Evolutionary conservation across 2,329 filamentous ascomycete genomes (phyloP).

Genomic region (Ophiosphaerella korrae): DNA sequence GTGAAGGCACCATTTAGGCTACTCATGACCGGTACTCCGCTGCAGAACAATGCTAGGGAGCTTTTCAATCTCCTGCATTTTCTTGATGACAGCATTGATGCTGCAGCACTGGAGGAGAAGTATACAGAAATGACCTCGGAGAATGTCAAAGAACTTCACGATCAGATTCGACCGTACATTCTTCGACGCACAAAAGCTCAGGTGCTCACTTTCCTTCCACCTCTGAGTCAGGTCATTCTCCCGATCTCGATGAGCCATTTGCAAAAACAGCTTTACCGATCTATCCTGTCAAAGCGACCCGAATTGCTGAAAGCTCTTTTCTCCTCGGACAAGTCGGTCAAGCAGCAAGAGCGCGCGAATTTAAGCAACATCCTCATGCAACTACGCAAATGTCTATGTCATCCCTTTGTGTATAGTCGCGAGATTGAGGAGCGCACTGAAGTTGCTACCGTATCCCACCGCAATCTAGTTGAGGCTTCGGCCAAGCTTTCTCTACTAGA

Average conservation of each 20-base stretch:
- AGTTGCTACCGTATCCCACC: constrained; percentile 66
- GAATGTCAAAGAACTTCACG: constrained; percentile 79
- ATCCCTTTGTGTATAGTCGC: constrained; percentile 91
- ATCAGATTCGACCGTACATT: constrained; percentile 76
- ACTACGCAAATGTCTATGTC: constrained; percentile 89
- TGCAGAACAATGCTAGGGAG: constrained; percentile 95
- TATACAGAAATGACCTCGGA: constrained; percentile 81
- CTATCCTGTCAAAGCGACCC: constrained; percentile 88
- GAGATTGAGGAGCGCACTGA: constrained; percentile 83
- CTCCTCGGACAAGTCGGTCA: constrained; percentile 63
- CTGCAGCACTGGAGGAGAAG: constrained; percentile 73
- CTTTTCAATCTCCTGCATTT: constrained; percentile 98
- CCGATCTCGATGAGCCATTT: constrained; percentile 94
- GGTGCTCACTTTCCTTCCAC: constrained; percentile 87
- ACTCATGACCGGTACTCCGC: constrained; percentile 83
- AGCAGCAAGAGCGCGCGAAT: constrained; percentile 73
- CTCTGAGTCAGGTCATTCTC: constrained; percentile 92
- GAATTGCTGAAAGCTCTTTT: constrained; percentile 89
- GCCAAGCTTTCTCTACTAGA: constrained; percentile 85
- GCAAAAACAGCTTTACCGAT: constrained; percentile 93
- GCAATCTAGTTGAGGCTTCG: constrained; percentile 88
- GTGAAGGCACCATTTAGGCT: constrained; percentile 83
- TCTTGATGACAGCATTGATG: constrained; percentile 74
- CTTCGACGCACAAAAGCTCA: constrained; percentile 83
- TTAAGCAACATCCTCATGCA: constrained; percentile 96